Evolutionary conservation across 2,329 filamentous ascomycete species (phyloP).

Genomic region (Fusarium coicis): DNA sequence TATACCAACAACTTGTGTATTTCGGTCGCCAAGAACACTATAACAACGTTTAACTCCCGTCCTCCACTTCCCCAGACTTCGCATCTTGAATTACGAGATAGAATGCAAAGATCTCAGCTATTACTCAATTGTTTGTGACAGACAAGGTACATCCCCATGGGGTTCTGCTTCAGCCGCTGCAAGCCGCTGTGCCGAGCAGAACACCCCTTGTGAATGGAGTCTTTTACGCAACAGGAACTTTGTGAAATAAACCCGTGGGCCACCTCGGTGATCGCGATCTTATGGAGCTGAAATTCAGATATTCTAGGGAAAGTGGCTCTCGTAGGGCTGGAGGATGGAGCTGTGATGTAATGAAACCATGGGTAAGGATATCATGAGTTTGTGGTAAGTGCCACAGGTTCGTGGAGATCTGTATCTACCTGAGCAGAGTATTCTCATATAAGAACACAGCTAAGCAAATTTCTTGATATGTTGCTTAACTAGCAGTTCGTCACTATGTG

Average conservation of each 20-base stretch:
- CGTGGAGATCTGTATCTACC: background rate
- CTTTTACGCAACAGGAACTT: background rate
- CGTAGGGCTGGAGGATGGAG: conserved; percentile 8
- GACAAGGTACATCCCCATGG: conserved; percentile 29
- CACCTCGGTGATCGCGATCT: conserved; percentile 5
- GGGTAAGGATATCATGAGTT: background rate
- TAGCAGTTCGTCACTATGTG: background rate
- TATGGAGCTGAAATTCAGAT: background rate
- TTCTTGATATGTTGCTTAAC: background rate
- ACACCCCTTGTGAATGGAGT: background rate
- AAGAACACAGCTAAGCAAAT: background rate
- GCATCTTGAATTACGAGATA: conserved; percentile 25
- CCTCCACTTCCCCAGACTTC: conserved; percentile 34
- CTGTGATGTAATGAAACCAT: background rate
- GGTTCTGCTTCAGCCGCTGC: conserved; percentile 22
- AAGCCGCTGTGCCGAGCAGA: conserved; percentile 22
- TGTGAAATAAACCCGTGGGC: conserved; percentile 23
- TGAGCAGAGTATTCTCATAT: background rate
- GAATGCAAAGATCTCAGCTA: conserved; percentile 13
- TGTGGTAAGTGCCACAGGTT: background rate
- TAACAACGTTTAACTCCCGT: background rate
- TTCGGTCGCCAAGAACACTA: background rate
- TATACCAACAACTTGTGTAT: background rate
- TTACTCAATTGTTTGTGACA: conserved; percentile 27
- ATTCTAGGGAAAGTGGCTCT: conserved; percentile 14